phyloP scores from a whole-genome alignment of 1,284 basidiomycete genomes.

The Trichosporon sp. region DNA sequence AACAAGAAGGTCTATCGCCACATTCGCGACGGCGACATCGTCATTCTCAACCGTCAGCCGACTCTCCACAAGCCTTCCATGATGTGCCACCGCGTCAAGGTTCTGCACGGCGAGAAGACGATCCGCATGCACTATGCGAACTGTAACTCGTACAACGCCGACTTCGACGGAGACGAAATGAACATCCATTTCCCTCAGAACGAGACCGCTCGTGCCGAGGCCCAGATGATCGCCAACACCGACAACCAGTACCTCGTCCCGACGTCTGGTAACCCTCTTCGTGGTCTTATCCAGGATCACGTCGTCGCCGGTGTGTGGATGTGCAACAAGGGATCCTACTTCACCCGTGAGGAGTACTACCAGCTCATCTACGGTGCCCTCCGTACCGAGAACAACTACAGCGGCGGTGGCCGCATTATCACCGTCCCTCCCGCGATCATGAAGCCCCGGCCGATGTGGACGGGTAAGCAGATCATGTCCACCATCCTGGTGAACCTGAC shows the following conservation, averaged over 20 bases:
- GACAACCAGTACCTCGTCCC: conserved; percentile 99
- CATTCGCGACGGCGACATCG: conserved; percentile 88
- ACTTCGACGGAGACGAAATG: conserved; percentile 99
- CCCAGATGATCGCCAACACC: conserved; percentile 91
- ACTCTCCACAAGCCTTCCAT: conserved; percentile 99
- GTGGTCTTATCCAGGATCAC: conserved; percentile 98
- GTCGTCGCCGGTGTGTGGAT: conserved; percentile 99
- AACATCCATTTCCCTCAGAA: conserved; percentile 98
- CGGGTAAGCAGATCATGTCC: conserved; percentile 95
- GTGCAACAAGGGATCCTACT: conserved; percentile 93
- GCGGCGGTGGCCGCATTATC: conserved; percentile 63
- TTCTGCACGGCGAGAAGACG: conserved; percentile 93
- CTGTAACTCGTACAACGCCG: conserved; percentile 99
- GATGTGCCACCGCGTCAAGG: conserved; percentile 96
- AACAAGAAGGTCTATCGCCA: conserved; percentile 99
- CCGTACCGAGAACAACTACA: conserved; percentile 76
- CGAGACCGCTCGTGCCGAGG: conserved; percentile 82
- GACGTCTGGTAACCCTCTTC: conserved; percentile 94
- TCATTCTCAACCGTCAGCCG: conserved; percentile 96
- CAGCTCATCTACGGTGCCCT: conserved; percentile 95
- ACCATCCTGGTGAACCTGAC: conserved; percentile 90
- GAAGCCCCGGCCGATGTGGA: conserved; percentile 89
- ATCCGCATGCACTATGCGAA: conserved; percentile 99
- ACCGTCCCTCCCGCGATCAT: conserved; percentile 88
- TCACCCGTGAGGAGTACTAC: conserved; percentile 92